Evolutionary conservation across 1,284 basidiomycete species (phyloP).

Genomic region (Tylopilus orsonianus): DNA sequence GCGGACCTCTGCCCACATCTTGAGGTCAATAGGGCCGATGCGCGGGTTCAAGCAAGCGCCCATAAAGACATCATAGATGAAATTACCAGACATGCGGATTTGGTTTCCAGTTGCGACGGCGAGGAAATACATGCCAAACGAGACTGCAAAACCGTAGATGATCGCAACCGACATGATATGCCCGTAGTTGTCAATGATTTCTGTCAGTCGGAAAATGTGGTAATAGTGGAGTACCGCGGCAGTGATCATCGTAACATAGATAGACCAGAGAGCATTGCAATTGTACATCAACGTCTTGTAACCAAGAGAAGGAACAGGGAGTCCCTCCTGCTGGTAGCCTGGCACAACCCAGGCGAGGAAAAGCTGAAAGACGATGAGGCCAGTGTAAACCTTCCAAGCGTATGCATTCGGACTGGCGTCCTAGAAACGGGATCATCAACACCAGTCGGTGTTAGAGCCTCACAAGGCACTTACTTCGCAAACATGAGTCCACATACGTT

Average conservation of each 20-base stretch:
- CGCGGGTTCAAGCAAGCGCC: conserved; percentile 94
- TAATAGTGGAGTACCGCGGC: conserved; percentile 79
- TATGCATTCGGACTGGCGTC: conserved; percentile 90
- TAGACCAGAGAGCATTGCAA: conserved; percentile 90
- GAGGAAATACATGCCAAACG: conserved; percentile 78
- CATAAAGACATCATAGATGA: conserved; percentile 97
- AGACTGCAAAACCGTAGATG: conserved; percentile 85
- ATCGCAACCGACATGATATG: conserved; percentile 96
- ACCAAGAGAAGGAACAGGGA: conserved; percentile 87
- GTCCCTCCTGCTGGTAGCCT: conserved; percentile 90
- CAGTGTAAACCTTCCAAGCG: conserved; percentile 87
- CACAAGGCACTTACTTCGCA: conserved; percentile 54
- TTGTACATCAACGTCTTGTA: conserved; percentile 96
- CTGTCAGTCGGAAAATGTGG: conserved; percentile 86
- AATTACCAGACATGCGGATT: conserved; percentile 91
- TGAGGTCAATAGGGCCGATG: conserved; percentile 91
- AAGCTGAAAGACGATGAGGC: conserved; percentile 89
- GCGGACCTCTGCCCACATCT: conserved; percentile 99
- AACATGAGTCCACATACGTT: conserved; percentile 83
- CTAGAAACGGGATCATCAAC: conserved; percentile 39
- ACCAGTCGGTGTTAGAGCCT: neutral
- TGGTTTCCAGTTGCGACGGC: conserved; percentile 78
- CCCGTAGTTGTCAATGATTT: conserved; percentile 97
- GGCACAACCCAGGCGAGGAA: conserved; percentile 89
- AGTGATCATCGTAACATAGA: conserved; percentile 85